Percentiles rank a stretch among this genome's conserved stretches.
Evolutionary conservation across 2,329 filamentous ascomycete genomes (phyloP).

Genomic region (Neofusicoccum umdonicola): DNA sequence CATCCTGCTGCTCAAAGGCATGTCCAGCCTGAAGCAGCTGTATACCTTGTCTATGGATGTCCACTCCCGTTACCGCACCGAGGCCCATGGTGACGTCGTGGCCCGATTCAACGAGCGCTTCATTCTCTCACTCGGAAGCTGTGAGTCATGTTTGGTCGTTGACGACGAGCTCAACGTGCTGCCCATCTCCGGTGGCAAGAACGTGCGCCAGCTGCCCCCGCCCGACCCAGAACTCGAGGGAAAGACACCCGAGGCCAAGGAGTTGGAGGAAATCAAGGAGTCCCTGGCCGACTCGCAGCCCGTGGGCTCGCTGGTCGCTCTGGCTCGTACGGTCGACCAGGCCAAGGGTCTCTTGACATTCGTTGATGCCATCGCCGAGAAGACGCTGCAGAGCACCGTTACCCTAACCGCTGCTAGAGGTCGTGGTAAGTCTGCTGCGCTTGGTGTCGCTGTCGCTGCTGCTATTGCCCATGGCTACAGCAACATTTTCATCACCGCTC

Average conservation of each 20-base stretch:
- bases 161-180: conserved; percentile 97
- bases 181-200: conserved; percentile 93
- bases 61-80: conserved; percentile 92
- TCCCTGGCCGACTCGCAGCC: conserved; percentile 81
- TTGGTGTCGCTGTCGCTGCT: conserved; percentile 90
- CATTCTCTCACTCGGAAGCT: conserved; percentile 90
- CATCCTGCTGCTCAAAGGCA: conserved; percentile 86
- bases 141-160: conserved; percentile 89
- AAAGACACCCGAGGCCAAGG: conserved; percentile 65
- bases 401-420: conserved; percentile 90
- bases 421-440: conserved; percentile 92
- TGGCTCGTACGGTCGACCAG: conserved; percentile 90
- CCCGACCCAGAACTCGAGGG: conserved; percentile 71
- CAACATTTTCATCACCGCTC: conserved; percentile 98
- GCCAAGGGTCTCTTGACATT: conserved; percentile 97
- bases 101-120: conserved; percentile 98
- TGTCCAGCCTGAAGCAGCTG: conserved; percentile 94
- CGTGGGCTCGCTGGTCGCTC: conserved; percentile 76
- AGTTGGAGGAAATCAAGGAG: conserved; percentile 85
- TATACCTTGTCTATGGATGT: conserved; percentile 98
- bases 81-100: conserved; percentile 91
- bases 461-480: conserved; percentile 95
- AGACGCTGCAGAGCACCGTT: conserved; percentile 90
- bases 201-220: conserved; percentile 77
- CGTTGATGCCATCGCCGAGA: conserved; percentile 92